Conservation (phyloP, 2,329 filamentous ascomycete genomes). For the Cercospora citrullina region DNA sequence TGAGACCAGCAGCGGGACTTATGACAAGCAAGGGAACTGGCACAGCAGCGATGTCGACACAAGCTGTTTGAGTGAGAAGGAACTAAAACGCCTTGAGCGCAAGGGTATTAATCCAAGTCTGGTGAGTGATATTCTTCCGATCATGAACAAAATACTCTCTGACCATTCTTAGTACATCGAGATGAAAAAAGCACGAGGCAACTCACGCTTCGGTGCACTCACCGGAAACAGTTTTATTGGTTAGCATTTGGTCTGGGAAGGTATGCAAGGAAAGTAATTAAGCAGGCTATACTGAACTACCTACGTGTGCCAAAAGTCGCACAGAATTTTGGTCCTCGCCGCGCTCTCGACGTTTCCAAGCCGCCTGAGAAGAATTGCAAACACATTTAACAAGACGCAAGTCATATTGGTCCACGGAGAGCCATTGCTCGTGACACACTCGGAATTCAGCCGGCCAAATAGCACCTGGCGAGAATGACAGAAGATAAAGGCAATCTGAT, state of each 20-base stretch:
- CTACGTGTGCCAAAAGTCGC: background rate
- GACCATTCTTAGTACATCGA: constrained; percentile 46
- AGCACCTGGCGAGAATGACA: too few species aligned
- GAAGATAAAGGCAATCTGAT: too few species aligned
- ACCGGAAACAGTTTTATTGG: constrained; percentile 30
- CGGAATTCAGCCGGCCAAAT: too few species aligned
- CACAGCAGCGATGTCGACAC: constrained; percentile 44
- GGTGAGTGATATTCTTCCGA: background rate
- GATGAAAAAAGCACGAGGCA: constrained; percentile 48
- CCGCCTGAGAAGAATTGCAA: too few species aligned
- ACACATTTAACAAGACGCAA: too few species aligned
- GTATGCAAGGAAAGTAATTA: background rate
- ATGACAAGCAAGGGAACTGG: constrained; percentile 37
- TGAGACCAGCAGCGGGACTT: constrained; percentile 16
- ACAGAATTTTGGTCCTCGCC: background rate
- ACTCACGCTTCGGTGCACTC: constrained; percentile 33
- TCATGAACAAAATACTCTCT: background rate
- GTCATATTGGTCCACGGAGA: too few species aligned
- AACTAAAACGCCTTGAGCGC: constrained; percentile 47
- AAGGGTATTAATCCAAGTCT: constrained; percentile 47
- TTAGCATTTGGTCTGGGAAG: background rate
- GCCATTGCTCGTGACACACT: too few species aligned
- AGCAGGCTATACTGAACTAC: background rate
- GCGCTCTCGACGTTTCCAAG: too few species aligned
- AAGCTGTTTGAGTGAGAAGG: constrained; percentile 42